Evolutionary conservation across 2,329 filamentous ascomycete genomes (phyloP), one percentile per base, ranked within the genome.

Genomic region (Penicillium digitatum): DNA sequence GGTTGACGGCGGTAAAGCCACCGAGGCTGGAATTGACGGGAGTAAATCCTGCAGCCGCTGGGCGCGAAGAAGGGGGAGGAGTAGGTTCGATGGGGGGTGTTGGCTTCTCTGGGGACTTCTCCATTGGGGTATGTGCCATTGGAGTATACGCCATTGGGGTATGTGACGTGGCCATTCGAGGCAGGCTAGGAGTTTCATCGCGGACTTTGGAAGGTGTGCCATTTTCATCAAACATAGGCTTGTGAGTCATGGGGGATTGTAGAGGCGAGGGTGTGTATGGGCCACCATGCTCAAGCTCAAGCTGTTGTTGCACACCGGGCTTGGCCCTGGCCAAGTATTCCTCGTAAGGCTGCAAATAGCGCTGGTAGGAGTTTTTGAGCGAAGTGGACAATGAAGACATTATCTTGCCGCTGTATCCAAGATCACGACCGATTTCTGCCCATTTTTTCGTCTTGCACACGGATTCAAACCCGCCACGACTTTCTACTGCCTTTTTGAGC

Each of bases 341-440:
- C 73, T 99, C 94, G 66, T 97, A 99, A 0, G 94, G 94, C 68
- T 91, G 90, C 3, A 99, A 85, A 90, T 94, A 99, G 75, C 93
- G 87, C 72, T 96, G 91, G 66, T 95, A 99, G 0, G 94, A 97
- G 73, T 99, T 99, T 73, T 97, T 99, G 39, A 99, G 82, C 5
- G 94, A 97, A 0, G 94, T 99, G 6, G 94, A 99, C 44, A 99
- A 78, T 9, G 94, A 97, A 2, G 93, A 97, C 94, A 99, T 99
- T 60, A 99, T 99, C 78, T 99, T 99, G 70, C 94, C 94, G 69
- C 93, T 97, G 75, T 99, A 99, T 52, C 94, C 94, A 45, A 99
- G 78, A 71, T 97, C 94, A 67, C 94, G 86, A 32, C 94, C 94
- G 65, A 99, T 97, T 73, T 99, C 94, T 16, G 94, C 94, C 94